These are phyloP conservation scores for Pseudogymnoascus sp. DNA, from an alignment of 2,329 filamentous ascomycete genomes.

Conservation along the genomic window DNA sequence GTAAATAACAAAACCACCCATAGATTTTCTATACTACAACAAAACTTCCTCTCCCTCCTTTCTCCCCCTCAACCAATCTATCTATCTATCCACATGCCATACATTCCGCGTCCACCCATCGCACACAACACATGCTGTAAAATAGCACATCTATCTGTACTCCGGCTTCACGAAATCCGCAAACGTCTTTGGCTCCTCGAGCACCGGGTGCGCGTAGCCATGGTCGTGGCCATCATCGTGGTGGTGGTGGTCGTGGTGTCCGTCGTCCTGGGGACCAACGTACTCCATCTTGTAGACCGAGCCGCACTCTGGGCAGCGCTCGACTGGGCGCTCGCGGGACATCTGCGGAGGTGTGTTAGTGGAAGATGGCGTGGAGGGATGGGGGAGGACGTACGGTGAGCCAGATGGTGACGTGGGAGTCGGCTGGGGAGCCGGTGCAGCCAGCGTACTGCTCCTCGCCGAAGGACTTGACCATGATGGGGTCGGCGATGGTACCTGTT, in stretches of 20 bases:
- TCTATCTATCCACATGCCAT: not conserved
- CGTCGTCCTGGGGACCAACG: conserved; percentile 71
- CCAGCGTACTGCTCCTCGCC: conserved; percentile 95
- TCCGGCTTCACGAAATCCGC: conserved; percentile 92
- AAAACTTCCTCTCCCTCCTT: not conserved
- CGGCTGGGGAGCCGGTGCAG: conserved; percentile 88
- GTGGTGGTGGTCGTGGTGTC: conserved; percentile 54
- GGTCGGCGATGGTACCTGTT: conserved; percentile 76
- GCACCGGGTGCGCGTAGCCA: conserved; percentile 42
- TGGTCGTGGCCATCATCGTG: conserved; percentile 41
- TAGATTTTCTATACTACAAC: conserved; percentile 9
- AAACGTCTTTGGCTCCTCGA: conserved; percentile 92
- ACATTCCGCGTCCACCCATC: not conserved
- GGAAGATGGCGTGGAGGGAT: conserved; percentile 19
- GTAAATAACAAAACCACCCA: not conserved
- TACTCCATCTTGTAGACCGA: conserved; percentile 98
- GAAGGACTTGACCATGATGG: conserved; percentile 81
- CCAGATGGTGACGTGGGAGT: conserved; percentile 89
- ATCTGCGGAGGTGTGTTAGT: conserved; percentile 42
- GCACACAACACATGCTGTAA: not conserved
- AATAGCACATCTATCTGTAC: conserved; percentile 60
- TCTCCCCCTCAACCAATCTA: not conserved
- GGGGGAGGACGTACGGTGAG: conserved; percentile 57
- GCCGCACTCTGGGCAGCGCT: conserved; percentile 95
- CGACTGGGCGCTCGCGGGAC: conserved; percentile 79